Evolutionary conservation across 2,329 filamentous ascomycete species (phyloP).

Genomic region (Ophiocordyceps camponoti-saundersi): DNA sequence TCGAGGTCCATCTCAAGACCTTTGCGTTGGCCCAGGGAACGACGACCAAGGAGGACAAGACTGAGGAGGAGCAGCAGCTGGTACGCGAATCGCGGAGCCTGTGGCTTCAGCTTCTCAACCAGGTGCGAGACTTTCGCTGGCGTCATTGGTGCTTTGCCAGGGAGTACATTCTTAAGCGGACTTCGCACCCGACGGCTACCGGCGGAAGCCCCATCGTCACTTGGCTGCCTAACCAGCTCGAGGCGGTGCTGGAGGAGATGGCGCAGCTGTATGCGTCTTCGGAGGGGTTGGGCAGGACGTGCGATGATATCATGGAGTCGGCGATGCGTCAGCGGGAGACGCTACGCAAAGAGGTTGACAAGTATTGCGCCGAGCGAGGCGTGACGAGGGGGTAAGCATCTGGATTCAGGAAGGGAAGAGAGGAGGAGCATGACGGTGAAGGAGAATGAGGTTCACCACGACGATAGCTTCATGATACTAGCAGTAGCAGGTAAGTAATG

Average conservation of each 20-base stretch:
- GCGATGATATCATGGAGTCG: constrained; percentile 48
- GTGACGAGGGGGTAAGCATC: constrained; percentile 9
- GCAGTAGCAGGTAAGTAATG: too few species aligned
- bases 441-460: not conserved
- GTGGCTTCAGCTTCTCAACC: constrained; percentile 50
- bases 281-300: constrained; percentile 26
- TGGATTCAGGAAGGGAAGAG: not conserved
- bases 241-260: constrained; percentile 60
- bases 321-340: constrained; percentile 46
- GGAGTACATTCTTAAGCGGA: constrained; percentile 71
- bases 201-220: constrained; percentile 71
- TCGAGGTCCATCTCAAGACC: constrained; percentile 34
- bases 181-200: constrained; percentile 59
- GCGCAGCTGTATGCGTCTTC: constrained; percentile 31
- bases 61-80: constrained; percentile 17
- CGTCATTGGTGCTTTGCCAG: constrained; percentile 74
- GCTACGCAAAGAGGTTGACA: constrained; percentile 55
- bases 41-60: constrained; percentile 1
- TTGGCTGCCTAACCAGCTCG: constrained; percentile 69
- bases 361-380: constrained; percentile 51
- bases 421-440: not conserved
- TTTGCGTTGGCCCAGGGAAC: constrained; percentile 31
- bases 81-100: constrained; percentile 38
- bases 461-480: not conserved
- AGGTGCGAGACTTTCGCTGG: constrained; percentile 70